A percentile compares a stretch with the other conserved stretches of the same genome.
Evolutionary conservation across 1,139 yeast species (phyloP).

Genomic region (Hanseniaspora sp.): DNA sequence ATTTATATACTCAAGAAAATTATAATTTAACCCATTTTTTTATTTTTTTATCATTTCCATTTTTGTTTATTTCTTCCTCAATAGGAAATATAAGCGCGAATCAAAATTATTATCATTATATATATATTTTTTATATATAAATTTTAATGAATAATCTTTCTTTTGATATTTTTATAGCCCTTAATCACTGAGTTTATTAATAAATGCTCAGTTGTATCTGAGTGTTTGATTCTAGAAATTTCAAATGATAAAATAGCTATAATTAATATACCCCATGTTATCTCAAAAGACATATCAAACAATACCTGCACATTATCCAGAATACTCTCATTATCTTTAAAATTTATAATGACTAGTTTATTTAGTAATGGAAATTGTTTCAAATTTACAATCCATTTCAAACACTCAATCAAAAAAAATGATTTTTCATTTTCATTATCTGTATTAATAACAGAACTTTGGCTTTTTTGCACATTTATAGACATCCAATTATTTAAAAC

Average conservation of each 20-base stretch:
- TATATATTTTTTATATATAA: background rate
- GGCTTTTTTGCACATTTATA: background rate
- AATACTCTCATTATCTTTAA: background rate
- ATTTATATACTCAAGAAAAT: too few relatives aligned
- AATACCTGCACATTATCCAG: constrained; percentile 3
- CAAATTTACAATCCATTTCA: background rate
- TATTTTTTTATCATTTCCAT: too few relatives aligned
- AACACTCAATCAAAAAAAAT: background rate
- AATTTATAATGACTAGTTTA: constrained; percentile 4
- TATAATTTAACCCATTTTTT: too few relatives aligned
- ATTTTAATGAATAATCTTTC: background rate
- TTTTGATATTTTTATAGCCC: background rate
- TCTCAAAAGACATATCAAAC: constrained; percentile 7
- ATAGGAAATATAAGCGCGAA: too few relatives aligned
- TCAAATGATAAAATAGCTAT: constrained; percentile 1
- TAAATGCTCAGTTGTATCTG: background rate
- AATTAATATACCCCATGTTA: constrained; percentile 5
- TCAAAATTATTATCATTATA: too few relatives aligned
- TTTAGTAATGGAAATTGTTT: constrained; percentile 7
- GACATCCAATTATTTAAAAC: constrained; percentile 9
- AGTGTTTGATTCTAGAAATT: background rate
- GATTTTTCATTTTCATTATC: background rate
- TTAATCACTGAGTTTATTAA: background rate
- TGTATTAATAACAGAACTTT: constrained; percentile 4
- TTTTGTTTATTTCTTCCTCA: too few relatives aligned